Evolutionary conservation across 1,284 basidiomycete genomes (phyloP).

Genomic region (Athelia sp.): DNA sequence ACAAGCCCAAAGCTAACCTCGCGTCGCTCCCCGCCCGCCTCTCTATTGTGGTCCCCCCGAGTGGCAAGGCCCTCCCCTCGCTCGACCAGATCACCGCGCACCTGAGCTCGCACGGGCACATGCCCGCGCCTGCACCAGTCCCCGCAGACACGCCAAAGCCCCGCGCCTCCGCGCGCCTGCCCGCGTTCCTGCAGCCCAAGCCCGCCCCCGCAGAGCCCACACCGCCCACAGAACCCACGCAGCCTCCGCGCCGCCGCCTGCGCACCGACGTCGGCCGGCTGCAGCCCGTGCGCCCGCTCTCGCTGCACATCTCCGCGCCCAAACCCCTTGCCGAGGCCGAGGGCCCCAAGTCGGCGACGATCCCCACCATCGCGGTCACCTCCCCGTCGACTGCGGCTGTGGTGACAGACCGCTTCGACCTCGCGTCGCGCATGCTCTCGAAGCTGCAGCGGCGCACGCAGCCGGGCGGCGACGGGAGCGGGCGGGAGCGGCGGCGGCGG

Average conservation of each 20-base stretch:
- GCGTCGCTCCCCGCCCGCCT: slow-evolving; percentile 10
- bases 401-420: slow-evolving; percentile 44
- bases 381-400: slow-evolving; percentile 46
- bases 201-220: slow-evolving; percentile 3
- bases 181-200: slow-evolving; percentile 35
- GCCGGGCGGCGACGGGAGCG: slow-evolving; percentile 22
- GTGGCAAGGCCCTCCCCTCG: slow-evolving; percentile 47
- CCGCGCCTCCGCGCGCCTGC: slow-evolving; percentile 31
- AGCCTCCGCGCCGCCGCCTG: slow-evolving; percentile 23
- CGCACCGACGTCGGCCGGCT: slow-evolving; percentile 45
- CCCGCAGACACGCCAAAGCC: neutral
- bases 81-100: slow-evolving; percentile 72
- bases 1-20: slow-evolving; percentile 12
- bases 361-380: slow-evolving; percentile 42
- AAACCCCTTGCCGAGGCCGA: slow-evolving; percentile 14
- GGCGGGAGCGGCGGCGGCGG: slow-evolving; percentile 34
- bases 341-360: slow-evolving; percentile 22
- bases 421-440: slow-evolving; percentile 54
- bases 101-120: slow-evolving; percentile 35
- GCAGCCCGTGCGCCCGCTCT: slow-evolving; percentile 35
- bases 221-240: slow-evolving; percentile 4
- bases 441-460: slow-evolving; percentile 51
- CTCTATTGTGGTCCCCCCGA: neutral
- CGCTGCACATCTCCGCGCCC: slow-evolving; percentile 13
- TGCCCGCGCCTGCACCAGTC: slow-evolving; percentile 13